Percentiles rank a stretch among this genome's conserved stretches.
These are phyloP conservation scores for Cardamine occulta DNA, from an alignment of 345 rosid species.

Conservation along the genomic window DNA sequence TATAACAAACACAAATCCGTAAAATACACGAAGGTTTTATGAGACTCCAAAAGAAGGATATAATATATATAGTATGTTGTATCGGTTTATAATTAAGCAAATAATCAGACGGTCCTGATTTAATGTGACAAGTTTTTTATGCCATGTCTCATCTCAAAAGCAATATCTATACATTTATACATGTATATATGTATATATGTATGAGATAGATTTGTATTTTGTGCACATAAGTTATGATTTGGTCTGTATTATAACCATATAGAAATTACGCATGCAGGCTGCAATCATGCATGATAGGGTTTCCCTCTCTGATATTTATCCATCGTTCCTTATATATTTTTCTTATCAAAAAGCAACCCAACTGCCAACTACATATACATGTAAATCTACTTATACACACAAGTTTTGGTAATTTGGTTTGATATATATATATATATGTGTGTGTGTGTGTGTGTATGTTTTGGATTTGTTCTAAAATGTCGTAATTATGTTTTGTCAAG, in stretches of 20 bases:
- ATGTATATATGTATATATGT: neutral
- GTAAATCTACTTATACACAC: constrained; percentile 1
- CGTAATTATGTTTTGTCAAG: neutral
- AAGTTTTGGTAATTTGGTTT: constrained; percentile 4
- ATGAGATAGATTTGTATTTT: constrained; percentile 6
- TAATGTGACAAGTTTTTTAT: constrained; percentile 34
- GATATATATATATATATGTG: neutral
- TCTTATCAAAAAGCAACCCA: constrained; percentile 33
- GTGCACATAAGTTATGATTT: constrained; percentile 38
- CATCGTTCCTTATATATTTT: constrained; percentile 19
- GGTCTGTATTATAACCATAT: constrained; percentile 25
- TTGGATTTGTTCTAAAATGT: neutral
- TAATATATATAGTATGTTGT: neutral
- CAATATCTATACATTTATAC: neutral
- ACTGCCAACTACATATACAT: constrained; percentile 38
- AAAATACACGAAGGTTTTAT: constrained; percentile 26
- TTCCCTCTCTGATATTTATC: constrained; percentile 35
- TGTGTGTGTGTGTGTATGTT: neutral
- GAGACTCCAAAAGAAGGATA: constrained; percentile 30
- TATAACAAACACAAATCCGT: constrained; percentile 15
- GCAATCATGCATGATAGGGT: constrained; percentile 46
- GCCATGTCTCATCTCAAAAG: constrained; percentile 30
- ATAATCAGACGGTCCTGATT: constrained; percentile 24
- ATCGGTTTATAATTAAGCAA: neutral
- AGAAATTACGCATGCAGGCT: constrained; percentile 44